These are phyloP conservation scores for Neurospora sp. DNA, from an alignment of 495 filamentous ascomycete genomes.

Conservation along the genomic window DNA sequence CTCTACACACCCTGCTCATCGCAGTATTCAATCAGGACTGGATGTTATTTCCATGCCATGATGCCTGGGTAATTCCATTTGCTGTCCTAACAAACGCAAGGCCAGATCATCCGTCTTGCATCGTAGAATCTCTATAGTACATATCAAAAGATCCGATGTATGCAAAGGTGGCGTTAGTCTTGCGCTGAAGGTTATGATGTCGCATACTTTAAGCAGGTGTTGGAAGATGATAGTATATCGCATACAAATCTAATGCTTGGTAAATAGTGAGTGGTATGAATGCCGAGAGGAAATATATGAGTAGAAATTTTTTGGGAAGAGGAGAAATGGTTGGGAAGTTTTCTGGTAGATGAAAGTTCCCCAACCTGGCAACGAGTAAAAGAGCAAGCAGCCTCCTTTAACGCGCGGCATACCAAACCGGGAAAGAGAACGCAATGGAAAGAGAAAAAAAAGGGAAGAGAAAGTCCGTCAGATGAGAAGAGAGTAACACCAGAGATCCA, in stretches of 20 bases:
- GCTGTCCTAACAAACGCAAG: not conserved
- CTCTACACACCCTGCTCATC: not conserved
- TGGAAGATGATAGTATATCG: not conserved
- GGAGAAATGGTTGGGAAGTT: not conserved
- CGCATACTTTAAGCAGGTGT: too few species aligned
- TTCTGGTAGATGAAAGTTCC: too few species aligned
- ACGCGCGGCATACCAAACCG: too few species aligned
- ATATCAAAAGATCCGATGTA: not conserved
- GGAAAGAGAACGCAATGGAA: not conserved
- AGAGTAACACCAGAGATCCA: not conserved
- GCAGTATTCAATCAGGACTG: not conserved
- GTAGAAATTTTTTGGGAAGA: not conserved
- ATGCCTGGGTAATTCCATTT: not conserved
- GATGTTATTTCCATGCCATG: not conserved
- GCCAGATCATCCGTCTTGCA: not conserved
- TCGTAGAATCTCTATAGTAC: not conserved
- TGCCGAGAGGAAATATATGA: not conserved
- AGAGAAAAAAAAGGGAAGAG: not conserved
- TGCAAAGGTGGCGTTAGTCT: not conserved
- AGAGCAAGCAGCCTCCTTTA: too few species aligned
- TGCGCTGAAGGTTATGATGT: not conserved
- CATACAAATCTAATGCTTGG: not conserved
- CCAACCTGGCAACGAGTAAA: too few species aligned
- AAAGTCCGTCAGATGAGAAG: not conserved
- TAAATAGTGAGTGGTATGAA: not conserved